Percentiles rank a stretch among this genome's conserved stretches.
Conservation (phyloP, 306 rosid species). For the Pueraria montana region DNA sequence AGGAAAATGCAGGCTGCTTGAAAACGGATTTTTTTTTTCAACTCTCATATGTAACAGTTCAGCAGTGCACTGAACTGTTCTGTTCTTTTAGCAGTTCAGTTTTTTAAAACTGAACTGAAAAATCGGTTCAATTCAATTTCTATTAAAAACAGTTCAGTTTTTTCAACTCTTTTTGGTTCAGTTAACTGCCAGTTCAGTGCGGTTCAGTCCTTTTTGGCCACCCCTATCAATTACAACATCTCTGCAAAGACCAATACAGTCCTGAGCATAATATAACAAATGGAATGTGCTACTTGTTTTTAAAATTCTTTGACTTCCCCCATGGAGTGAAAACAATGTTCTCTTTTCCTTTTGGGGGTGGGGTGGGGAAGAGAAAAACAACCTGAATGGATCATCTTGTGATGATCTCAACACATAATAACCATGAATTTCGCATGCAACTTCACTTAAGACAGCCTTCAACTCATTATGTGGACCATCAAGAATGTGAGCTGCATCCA, state of each 20-base stretch:
- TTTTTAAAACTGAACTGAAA: too few species aligned
- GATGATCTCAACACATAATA: slow-evolving; percentile 75
- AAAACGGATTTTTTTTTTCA: too few species aligned
- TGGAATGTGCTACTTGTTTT: not conserved
- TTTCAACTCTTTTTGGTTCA: too few species aligned
- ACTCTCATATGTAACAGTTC: too few species aligned
- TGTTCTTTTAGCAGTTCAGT: too few species aligned
- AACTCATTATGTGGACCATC: slow-evolving; percentile 79
- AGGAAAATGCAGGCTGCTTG: too few species aligned
- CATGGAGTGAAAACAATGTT: not conserved
- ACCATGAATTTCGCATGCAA: slow-evolving; percentile 79
- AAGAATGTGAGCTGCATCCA: slow-evolving; percentile 66
- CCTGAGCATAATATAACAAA: slow-evolving; percentile 36
- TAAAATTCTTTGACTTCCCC: not conserved
- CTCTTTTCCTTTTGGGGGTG: not conserved
- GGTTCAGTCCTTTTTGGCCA: too few species aligned
- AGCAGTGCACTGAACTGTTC: too few species aligned
- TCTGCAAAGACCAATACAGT: slow-evolving; percentile 60
- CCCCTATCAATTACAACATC: slow-evolving; percentile 87
- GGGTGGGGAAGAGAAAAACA: slow-evolving; percentile 9
- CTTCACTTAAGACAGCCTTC: slow-evolving; percentile 66
- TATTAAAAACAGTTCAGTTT: too few species aligned
- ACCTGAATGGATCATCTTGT: slow-evolving; percentile 83
- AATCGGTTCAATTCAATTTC: too few species aligned
- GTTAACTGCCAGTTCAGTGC: too few species aligned